Evolutionary conservation across 23 red algal genomes (phyloP).

Genomic region (Chondrus crispus): DNA sequence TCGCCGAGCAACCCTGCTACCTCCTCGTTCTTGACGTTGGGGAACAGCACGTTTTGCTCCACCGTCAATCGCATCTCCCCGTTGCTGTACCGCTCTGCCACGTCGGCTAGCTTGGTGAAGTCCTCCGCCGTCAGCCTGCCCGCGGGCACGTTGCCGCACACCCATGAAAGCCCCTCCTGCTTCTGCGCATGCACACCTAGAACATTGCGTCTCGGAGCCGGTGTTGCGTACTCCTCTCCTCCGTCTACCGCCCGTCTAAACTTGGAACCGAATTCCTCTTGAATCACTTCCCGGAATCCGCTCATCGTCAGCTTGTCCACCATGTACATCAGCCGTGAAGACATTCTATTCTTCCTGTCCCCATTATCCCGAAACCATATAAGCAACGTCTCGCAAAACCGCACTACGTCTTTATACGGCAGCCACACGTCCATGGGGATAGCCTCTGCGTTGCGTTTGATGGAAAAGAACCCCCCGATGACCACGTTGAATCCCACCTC

Average conservation of each 20-base stretch:
- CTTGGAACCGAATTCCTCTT: background rate
- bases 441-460: slow-evolving; percentile 59
- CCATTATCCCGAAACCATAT: slow-evolving; percentile 80
- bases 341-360: slow-evolving; percentile 48
- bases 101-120: slow-evolving; percentile 37
- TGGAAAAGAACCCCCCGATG: slow-evolving; percentile 83
- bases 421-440: slow-evolving; percentile 78
- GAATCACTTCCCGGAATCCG: slow-evolving; percentile 42
- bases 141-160: slow-evolving; percentile 68
- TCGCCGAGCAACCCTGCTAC: slow-evolving; percentile 52
- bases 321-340: slow-evolving; percentile 81
- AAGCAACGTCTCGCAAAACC: slow-evolving; percentile 65
- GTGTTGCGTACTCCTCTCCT: slow-evolving; percentile 34
- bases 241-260: slow-evolving; percentile 26
- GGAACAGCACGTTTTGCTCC: slow-evolving; percentile 82
- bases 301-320: slow-evolving; percentile 66
- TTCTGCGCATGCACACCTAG: slow-evolving; percentile 81
- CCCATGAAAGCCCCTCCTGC: slow-evolving; percentile 72
- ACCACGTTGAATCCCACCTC: slow-evolving; percentile 83
- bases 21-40: slow-evolving; percentile 64
- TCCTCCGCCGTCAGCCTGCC: slow-evolving; percentile 60
- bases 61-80: slow-evolving; percentile 84
- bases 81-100: slow-evolving; percentile 69
- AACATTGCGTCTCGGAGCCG: slow-evolving; percentile 47
- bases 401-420: slow-evolving; percentile 43